A percentile compares a stretch with the other conserved stretches of the same genome.
Evolutionary conservation across 78 protist species (phyloP).

Genomic region (Pelomyxa schiedti): DNA sequence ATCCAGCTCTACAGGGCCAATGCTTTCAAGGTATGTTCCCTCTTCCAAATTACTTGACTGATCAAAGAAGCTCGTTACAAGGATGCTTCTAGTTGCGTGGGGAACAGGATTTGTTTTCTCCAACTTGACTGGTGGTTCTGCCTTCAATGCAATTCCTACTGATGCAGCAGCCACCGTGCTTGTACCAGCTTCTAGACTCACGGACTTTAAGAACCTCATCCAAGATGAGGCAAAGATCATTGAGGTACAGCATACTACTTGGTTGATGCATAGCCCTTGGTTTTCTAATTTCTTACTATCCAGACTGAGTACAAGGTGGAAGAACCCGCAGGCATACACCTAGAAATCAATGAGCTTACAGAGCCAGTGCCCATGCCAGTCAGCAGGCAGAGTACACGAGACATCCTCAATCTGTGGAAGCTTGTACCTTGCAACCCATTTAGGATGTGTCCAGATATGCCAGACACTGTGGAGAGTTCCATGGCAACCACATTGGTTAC

Average conservation of each 20-base stretch:
- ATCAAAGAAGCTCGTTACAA: too few relatives aligned
- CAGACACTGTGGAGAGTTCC: background rate
- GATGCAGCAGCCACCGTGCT: slow-evolving; percentile 10
- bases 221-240: too few relatives aligned
- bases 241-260: too few relatives aligned
- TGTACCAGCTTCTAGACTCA: too few relatives aligned
- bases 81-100: too few relatives aligned
- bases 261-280: too few relatives aligned
- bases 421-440: background rate
- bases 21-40: slow-evolving; percentile 22
- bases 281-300: too few relatives aligned
- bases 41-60: too few relatives aligned
- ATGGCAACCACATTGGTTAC: too few relatives aligned
- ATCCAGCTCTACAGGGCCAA: slow-evolving; percentile 17
- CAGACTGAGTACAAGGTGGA: background rate
- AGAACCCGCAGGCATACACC: background rate
- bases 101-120: too few relatives aligned
- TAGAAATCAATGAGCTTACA: background rate
- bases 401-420: background rate
- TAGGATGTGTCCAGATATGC: background rate
- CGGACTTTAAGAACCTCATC: too few relatives aligned
- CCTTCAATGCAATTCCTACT: slow-evolving; percentile 22
- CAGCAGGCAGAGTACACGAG: background rate
- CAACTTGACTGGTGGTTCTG: too few relatives aligned
- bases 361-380: background rate